Base-by-base conservation (phyloP, 768 basidiomycete genomes). In the Tephrocybe rancida region DNA sequence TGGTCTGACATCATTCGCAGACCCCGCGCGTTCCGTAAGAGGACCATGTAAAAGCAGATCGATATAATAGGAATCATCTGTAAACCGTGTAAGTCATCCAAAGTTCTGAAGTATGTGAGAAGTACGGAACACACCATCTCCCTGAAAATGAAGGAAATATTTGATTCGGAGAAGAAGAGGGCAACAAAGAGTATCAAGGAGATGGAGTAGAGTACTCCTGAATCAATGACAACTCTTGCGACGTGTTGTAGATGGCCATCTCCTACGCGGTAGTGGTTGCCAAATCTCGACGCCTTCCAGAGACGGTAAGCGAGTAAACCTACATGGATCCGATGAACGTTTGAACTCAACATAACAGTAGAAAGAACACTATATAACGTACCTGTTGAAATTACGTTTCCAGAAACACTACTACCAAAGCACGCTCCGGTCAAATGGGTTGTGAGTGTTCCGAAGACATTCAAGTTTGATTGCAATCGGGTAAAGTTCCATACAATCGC, bases 11-110 rank as follows among this genome's bases (percentile, higher is more conserved):
- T 13, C 13, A 13, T 13, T 6, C 39, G 19, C n/a, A n/a, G n/a
- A n/a, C n/a, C n/a, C 22, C 25, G 43, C 8, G 43, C 25, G 26
- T 26, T 44, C 25, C 47, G 47, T 26, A 48, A 25, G 21, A 48
- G 32, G 14, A 48, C 22, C 47, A 48, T 37, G 25, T 48, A 48
- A 9, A 48, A 48, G 21, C 47, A 48, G 3, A 48, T 48, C 34
- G 47, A 35, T 26, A 48, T 37, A 4, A 37, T 48, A 0, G 47
- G 47, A n/a, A 48, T 24, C 14, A 25, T 48, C 47, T 48, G 41
- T 11, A 48, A n/a, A 16, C 13, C 21, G 13, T 8, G 6, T n/a
- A 14, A 4, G 37, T 19, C 37, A 35, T 13, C 24, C 2, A n/a
- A 4, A 4, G 35, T 48, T 14, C 18, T 24, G 32, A 34, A 6